Percentiles rank a stretch among this genome's conserved stretches.
phyloP scores from a whole-genome alignment of 495 filamentous ascomycete genomes.

The Aspergillus funiculosus region DNA sequence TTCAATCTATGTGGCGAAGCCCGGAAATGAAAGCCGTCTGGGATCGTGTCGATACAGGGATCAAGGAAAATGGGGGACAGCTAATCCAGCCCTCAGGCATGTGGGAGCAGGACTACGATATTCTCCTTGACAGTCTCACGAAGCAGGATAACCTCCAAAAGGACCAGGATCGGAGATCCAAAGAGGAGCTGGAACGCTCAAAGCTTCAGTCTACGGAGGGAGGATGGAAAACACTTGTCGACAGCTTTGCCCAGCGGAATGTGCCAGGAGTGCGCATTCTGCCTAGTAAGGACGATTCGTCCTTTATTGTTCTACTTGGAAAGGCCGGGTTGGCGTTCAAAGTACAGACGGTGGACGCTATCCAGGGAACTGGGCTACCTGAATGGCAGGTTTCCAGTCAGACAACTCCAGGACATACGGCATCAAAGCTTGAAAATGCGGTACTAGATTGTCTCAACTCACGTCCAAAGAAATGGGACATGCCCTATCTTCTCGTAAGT shows the following conservation, averaged over 20 bases:
- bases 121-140: slow-evolving; percentile 29
- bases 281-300: slow-evolving; percentile 21
- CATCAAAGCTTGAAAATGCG: slow-evolving; percentile 31
- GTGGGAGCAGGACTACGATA: slow-evolving; percentile 41
- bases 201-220: slow-evolving; percentile 28
- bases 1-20: slow-evolving; percentile 34
- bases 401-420: slow-evolving; percentile 14
- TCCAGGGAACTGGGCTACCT: slow-evolving; percentile 16
- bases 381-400: slow-evolving; percentile 35
- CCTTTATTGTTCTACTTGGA: slow-evolving; percentile 27
- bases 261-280: slow-evolving; percentile 30
- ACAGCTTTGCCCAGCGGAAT: slow-evolving; percentile 25
- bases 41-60: slow-evolving; percentile 29
- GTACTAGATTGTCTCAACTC: slow-evolving; percentile 33
- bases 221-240: slow-evolving; percentile 30
- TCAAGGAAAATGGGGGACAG: slow-evolving; percentile 33
- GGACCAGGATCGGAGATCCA: slow-evolving; percentile 20
- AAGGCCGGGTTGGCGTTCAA: slow-evolving; percentile 35
- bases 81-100: slow-evolving; percentile 34
- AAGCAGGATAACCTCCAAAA: slow-evolving; percentile 25
- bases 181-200: slow-evolving; percentile 27
- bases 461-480: slow-evolving; percentile 39
- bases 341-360: slow-evolving; percentile 19
- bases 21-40: slow-evolving; percentile 36
- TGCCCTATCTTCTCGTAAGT: slow-evolving; percentile 39